These are phyloP conservation scores for Acanthamoeba royreba DNA, from an alignment of 208 protist species.

Conservation along the genomic window DNA sequence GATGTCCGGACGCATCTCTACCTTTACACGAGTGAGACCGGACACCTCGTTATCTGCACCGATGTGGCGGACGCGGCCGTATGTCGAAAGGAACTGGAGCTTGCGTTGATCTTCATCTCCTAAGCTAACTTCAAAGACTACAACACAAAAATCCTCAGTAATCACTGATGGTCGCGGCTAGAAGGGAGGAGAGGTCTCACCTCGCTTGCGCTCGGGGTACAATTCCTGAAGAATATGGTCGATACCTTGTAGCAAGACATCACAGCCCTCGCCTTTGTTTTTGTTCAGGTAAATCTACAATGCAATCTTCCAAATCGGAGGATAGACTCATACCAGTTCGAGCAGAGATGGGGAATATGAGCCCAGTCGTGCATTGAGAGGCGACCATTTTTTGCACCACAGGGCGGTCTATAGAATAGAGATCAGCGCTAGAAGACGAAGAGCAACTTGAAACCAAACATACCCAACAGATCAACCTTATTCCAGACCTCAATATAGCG, in stretches of 20 bases:
- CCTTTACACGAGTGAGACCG: background rate
- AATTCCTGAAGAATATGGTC: background rate
- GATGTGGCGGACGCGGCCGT: background rate
- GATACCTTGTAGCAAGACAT: background rate
- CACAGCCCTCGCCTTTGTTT: background rate
- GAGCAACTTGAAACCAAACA: background rate
- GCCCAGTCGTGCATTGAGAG: background rate
- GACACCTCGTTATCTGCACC: background rate
- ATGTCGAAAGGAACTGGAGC: background rate
- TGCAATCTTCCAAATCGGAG: background rate
- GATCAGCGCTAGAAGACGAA: background rate
- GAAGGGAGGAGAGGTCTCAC: background rate
- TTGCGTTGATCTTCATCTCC: background rate
- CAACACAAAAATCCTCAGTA: background rate
- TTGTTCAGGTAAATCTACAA: background rate
- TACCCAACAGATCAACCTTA: constrained; percentile 32
- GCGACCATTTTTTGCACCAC: background rate
- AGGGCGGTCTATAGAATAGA: background rate
- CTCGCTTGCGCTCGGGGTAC: background rate
- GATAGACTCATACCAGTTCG: background rate
- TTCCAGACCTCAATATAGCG: constrained; percentile 3
- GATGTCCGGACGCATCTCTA: background rate
- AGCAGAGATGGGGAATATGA: background rate
- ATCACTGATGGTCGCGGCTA: background rate
- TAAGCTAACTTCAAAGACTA: background rate